Conservation (phyloP, 2,329 filamentous ascomycete species). For the Aspergillus quadrilineatus region DNA sequence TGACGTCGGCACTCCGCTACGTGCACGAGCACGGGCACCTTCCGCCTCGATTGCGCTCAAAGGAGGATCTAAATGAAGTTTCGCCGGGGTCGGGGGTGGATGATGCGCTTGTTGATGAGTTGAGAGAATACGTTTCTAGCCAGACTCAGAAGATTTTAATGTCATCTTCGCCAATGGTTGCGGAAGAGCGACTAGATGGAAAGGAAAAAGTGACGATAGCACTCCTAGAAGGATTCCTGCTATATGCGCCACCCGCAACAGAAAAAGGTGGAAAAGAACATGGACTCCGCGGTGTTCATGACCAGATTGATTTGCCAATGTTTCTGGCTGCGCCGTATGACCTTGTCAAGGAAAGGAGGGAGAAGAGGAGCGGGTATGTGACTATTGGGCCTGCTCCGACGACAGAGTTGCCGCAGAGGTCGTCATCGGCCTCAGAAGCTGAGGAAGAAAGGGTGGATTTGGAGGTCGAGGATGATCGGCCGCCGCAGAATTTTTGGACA, state of each 20-base stretch:
- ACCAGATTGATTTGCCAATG: constrained; percentile 67
- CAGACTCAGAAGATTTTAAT: neutral
- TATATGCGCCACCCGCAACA: constrained; percentile 59
- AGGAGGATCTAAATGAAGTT: constrained; percentile 59
- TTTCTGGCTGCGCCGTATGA: constrained; percentile 71
- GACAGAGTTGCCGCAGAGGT: constrained; percentile 5
- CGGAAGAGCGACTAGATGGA: neutral
- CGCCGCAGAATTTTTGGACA: constrained; percentile 79
- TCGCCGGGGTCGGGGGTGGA: constrained; percentile 42
- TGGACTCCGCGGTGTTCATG: constrained; percentile 30
- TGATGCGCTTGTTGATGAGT: constrained; percentile 24
- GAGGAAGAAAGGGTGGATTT: constrained; percentile 23
- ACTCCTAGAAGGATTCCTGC: constrained; percentile 83
- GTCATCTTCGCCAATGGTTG: neutral
- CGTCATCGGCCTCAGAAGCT: neutral
- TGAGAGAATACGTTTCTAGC: constrained; percentile 18
- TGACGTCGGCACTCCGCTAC: constrained; percentile 66
- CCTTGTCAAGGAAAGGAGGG: constrained; percentile 40
- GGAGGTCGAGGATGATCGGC: constrained; percentile 34
- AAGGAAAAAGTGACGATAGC: constrained; percentile 52
- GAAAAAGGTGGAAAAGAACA: constrained; percentile 20
- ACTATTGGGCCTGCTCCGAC: constrained; percentile 44
- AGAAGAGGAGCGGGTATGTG: constrained; percentile 47
- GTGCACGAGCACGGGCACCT: constrained; percentile 64
- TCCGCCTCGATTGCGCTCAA: constrained; percentile 53